Evolutionary conservation across 2,329 filamentous ascomycete genomes (phyloP), one percentile per base, ranked within the genome.

Genomic region (Hypoxylon sp.): DNA sequence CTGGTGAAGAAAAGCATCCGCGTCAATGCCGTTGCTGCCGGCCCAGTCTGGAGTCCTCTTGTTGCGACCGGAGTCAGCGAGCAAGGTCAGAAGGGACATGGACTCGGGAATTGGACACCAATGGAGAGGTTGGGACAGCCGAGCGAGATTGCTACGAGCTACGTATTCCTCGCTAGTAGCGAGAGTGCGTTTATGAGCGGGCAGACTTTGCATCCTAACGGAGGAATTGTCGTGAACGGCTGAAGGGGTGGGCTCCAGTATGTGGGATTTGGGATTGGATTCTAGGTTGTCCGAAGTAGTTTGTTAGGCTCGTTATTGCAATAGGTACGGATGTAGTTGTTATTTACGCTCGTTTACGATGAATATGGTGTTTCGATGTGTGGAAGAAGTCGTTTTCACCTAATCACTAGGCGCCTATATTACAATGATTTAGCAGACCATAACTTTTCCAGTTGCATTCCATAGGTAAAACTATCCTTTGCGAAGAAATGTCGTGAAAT

Each of bases 131-230:
- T 44, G 17, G 17, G 40, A 7, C 17, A 44, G 40, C 17, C 40
- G 82, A 91, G 88, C 59, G 93, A 95, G 83, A 91, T 95, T 70
- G 92, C 91, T 1, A 91, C 91, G 0, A 92, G 90, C 75, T 91
- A 93, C 68, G 91, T 95, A 8, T 95, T 95, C 79, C 81, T 95
- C 72, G 92, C 92, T 0, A 91, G 88, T 61, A 82, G 85, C 66
- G 92, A 95, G 78, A 92, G 90, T 76, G 89, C 87, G 59, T 89
- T 88, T 72, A 88, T 95, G 49, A 90, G 86, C 58, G 92, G 92
- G 1, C 92, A 95, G 82, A 83, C 79, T 0, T 80, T 85, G 7
- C 84, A 85, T 75, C 50, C 40, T 76, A 85, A 85, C 59, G 83
- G 84, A 2, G 83, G 84, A 6, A 77, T 76, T 2, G 68, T 85